Base-by-base conservation (phyloP, 1,139 yeast genomes). In the Kodamaea sp. region DNA sequence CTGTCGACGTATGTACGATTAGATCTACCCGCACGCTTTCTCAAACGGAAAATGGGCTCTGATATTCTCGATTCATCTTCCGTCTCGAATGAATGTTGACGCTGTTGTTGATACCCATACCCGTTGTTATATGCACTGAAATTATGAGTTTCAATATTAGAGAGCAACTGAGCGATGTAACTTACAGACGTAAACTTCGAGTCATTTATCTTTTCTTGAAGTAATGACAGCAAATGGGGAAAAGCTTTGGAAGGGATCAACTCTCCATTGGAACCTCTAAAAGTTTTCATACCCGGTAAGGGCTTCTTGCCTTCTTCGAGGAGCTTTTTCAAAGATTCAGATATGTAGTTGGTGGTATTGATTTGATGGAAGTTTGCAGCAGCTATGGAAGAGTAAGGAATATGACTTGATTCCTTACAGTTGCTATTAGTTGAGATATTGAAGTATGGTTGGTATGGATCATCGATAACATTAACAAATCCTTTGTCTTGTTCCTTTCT, bases 391-490 rank as follows among this genome's bases (percentile, higher is more conserved):
- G 95, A 83, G 53, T 84, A 86, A 1, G 95, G 92, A 2, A 86
- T 71, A 51, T 83, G 90, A 27, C 70, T 66, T 28, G 78, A 62
- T 42, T 82, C 86, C 37, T 76, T 59, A 23, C 48, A 45, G 29
- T 76, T 57, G 23, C 80, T 78, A 38, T 78, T 70, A 9, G 72
- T 65, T 12, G 82, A 72, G 39, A 88, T 75, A 46, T 84, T 81
- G 55, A 88, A 83, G 40, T 75, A 81, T n/a, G 97, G 97, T 51
- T 83, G 86, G 52, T 79, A 78, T n/a, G 95, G 85, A 61, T 86
- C 90, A 61, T 90, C 97, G 1, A 97, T 87, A 37, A 86, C 73
- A 53, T 92, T 92, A 46, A 85, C 75, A 77, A 81, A 90, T 3
- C 78, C 80, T 35, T 70, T 67, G 59, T 92, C 97, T 37, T 74